Evolutionary conservation across 805 yeast species (phyloP).

Genomic region (Debaryomyces hansenii): DNA sequence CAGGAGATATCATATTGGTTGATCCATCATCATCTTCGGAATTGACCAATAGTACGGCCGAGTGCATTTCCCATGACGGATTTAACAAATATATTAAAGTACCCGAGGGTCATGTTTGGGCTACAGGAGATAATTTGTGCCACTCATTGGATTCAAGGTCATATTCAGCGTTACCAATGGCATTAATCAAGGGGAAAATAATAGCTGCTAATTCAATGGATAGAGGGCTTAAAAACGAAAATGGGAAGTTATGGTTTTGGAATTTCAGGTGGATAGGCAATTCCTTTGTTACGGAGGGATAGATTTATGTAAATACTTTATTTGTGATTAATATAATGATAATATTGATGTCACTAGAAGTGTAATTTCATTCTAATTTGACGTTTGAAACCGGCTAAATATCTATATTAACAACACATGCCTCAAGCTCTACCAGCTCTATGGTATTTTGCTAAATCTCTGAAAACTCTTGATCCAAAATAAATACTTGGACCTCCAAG

Average conservation of each 20-base stretch:
- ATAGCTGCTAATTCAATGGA: constrained; percentile 61
- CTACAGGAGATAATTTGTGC: constrained; percentile 90
- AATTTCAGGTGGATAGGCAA: constrained; percentile 59
- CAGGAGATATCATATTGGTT: constrained; percentile 79
- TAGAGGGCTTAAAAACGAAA: constrained; percentile 42
- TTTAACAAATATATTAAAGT: constrained; percentile 64
- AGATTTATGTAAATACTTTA: constrained; percentile 1
- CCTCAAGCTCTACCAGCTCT: constrained; percentile 23
- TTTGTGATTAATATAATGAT: not conserved
- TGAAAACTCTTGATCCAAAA: constrained; percentile 67
- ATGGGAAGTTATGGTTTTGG: constrained; percentile 39
- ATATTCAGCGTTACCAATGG: constrained; percentile 90
- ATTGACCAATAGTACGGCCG: constrained; percentile 32
- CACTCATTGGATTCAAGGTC: constrained; percentile 87
- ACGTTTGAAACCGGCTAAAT: not conserved
- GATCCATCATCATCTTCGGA: constrained; percentile 71
- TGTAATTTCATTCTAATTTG: not conserved
- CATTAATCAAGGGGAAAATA: constrained; percentile 81
- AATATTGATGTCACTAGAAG: not conserved
- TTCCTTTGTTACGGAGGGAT: constrained; percentile 29
- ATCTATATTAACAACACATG: not conserved
- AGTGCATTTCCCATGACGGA: constrained; percentile 35
- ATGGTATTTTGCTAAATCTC: constrained; percentile 40
- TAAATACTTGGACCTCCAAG: constrained; percentile 55
- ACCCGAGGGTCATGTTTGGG: constrained; percentile 96